These are phyloP conservation scores for Whalleya microplaca DNA, from an alignment of 2,329 filamentous ascomycete species.

Conservation along the genomic window DNA sequence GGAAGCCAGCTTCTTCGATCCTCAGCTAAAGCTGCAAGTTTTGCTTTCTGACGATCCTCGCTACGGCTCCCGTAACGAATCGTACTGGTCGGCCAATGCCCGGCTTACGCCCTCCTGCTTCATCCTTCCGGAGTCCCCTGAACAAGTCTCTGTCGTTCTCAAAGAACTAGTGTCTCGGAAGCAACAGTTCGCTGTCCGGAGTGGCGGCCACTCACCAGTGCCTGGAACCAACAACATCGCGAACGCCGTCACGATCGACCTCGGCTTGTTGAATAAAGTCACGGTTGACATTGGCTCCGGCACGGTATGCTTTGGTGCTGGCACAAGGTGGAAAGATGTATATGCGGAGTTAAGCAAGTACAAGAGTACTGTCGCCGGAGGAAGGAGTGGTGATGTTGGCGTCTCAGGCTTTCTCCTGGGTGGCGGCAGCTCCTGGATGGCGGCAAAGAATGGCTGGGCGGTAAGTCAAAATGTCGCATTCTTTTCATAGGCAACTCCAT, in stretches of 20 bases:
- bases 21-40: too few relatives aligned
- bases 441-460: slow-evolving; percentile 34
- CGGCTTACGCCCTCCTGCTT: too few relatives aligned
- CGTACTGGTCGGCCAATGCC: too few relatives aligned
- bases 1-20: too few relatives aligned
- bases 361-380: slow-evolving; percentile 19
- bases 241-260: slow-evolving; percentile 47
- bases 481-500: too few relatives aligned
- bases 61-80: too few relatives aligned
- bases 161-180: background rate
- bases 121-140: slow-evolving; percentile 3
- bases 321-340: slow-evolving; percentile 25
- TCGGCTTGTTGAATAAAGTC: slow-evolving; percentile 33
- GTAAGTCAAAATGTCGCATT: too few relatives aligned
- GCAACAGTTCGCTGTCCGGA: slow-evolving; percentile 43
- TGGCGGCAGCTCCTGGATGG: slow-evolving; percentile 38
- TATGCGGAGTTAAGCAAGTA: slow-evolving; percentile 25
- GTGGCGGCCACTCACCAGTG: slow-evolving; percentile 47
- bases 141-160: background rate
- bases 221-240: slow-evolving; percentile 45
- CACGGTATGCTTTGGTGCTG: slow-evolving; percentile 29
- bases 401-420: slow-evolving; percentile 26
- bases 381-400: slow-evolving; percentile 22
- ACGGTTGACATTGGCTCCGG: slow-evolving; percentile 10
- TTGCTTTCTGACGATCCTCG: too few relatives aligned